A percentile compares a stretch with the other conserved stretches of the same genome.
Evolutionary conservation across 768 basidiomycete genomes (phyloP).

Genomic region (Leccinum rimulosum): DNA sequence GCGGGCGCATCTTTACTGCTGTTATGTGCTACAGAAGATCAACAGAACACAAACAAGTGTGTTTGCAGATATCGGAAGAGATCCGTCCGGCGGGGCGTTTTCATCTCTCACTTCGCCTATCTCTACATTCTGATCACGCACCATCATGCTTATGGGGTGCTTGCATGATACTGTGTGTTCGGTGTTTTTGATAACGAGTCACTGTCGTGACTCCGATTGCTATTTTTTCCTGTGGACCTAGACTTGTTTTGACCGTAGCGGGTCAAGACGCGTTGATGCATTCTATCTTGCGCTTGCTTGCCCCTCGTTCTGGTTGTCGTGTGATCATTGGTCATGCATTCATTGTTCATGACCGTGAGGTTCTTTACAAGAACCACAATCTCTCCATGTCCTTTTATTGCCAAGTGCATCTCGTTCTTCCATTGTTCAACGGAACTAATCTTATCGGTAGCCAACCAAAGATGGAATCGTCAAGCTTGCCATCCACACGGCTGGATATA

Average conservation of each 20-base stretch:
- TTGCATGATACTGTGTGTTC: neutral
- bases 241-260: neutral
- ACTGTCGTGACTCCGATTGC: neutral
- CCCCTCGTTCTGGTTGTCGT: neutral
- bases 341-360: neutral
- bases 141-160: neutral
- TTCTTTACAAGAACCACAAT: neutral
- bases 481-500: constrained; percentile 74
- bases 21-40: neutral
- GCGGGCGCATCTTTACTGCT: neutral
- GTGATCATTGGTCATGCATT: neutral
- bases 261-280: neutral
- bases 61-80: constrained; percentile 18
- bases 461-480: constrained; percentile 74
- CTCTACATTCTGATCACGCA: neutral
- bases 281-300: neutral
- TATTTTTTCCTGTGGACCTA: neutral
- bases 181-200: neutral
- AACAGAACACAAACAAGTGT: neutral
- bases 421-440: constrained; percentile 1
- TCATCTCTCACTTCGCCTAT: constrained; percentile 2
- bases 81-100: constrained; percentile 22
- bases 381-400: neutral
- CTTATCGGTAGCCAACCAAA: constrained; percentile 54
- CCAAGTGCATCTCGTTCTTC: neutral